Conservation (phyloP, 2,329 filamentous ascomycete genomes). For the Ascosphaera aggregata region DNA sequence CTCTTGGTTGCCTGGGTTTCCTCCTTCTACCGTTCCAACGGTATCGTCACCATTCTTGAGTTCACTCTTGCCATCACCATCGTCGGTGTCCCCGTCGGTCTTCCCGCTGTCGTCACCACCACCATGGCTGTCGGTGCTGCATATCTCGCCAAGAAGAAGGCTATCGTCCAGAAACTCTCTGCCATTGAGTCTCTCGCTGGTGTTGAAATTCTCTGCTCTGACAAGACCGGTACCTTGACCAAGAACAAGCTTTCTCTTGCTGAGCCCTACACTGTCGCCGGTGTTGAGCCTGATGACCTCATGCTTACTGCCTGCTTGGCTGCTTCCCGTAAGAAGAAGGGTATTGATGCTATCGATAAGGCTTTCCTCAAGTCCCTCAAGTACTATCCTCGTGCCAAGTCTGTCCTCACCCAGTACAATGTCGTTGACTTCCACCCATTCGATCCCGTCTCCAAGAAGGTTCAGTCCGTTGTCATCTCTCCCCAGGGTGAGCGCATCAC, state of each 20-base stretch:
- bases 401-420: constrained; percentile 59
- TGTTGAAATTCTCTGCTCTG: constrained; percentile 98
- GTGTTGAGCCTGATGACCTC: constrained; percentile 66
- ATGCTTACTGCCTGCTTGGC: constrained; percentile 84
- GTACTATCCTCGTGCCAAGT: constrained; percentile 63
- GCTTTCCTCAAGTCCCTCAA: constrained; percentile 73
- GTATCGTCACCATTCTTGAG: constrained; percentile 53
- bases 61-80: constrained; percentile 82
- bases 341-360: constrained; percentile 87
- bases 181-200: constrained; percentile 96
- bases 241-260: constrained; percentile 91
- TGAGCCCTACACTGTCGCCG: constrained; percentile 62
- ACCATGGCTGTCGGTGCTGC: constrained; percentile 87
- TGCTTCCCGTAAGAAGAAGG: constrained; percentile 84
- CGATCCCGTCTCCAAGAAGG: constrained; percentile 86
- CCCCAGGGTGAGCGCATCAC: constrained; percentile 63
- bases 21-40: constrained; percentile 70
- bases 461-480: constrained; percentile 61
- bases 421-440: constrained; percentile 71
- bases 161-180: constrained; percentile 82
- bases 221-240: constrained; percentile 95
- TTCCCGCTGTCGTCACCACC: constrained; percentile 97
- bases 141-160: constrained; percentile 98
- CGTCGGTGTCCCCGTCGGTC: constrained; percentile 88
- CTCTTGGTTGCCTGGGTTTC: constrained; percentile 67